Percentiles rank a stretch among this genome's conserved stretches.
phyloP scores from a whole-genome alignment of 305 asterid genomes.

The Fraxinus sp. region DNA sequence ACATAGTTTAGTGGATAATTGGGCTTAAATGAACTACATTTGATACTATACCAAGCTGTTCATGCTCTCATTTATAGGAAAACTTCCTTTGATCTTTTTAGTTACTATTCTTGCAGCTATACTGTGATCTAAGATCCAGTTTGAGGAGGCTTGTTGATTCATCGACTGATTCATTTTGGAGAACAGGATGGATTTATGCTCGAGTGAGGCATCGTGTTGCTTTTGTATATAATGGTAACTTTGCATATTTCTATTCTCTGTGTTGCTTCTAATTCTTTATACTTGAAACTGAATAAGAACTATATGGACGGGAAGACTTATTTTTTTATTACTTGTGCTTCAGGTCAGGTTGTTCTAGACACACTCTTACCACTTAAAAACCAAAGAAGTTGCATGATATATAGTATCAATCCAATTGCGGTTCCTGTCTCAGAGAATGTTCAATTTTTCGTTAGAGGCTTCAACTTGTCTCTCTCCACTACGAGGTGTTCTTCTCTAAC shows the following conservation, averaged over 20 bases:
- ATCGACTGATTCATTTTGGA: slow-evolving; percentile 81
- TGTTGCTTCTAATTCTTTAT: slow-evolving; percentile 4
- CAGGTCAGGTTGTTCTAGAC: slow-evolving; percentile 86
- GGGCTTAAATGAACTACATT: neutral
- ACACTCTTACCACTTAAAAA: slow-evolving; percentile 51
- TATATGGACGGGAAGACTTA: slow-evolving; percentile 6
- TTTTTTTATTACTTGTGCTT: slow-evolving; percentile 23
- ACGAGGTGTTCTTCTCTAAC: slow-evolving; percentile 54
- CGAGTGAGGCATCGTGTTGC: slow-evolving; percentile 67
- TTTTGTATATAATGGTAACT: slow-evolving; percentile 75
- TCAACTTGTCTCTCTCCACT: slow-evolving; percentile 63
- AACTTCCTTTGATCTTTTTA: slow-evolving; percentile 6
- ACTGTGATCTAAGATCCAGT: slow-evolving; percentile 63
- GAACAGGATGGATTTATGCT: slow-evolving; percentile 87
- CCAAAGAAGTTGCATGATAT: slow-evolving; percentile 56
- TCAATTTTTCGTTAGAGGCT: slow-evolving; percentile 71
- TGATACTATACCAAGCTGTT: slow-evolving; percentile 2
- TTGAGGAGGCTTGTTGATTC: slow-evolving; percentile 78
- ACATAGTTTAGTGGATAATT: neutral
- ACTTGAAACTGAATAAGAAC: slow-evolving; percentile 10
- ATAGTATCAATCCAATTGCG: slow-evolving; percentile 79
- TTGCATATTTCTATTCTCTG: slow-evolving; percentile 1
- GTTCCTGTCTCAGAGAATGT: slow-evolving; percentile 67
- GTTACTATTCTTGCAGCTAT: slow-evolving; percentile 55
- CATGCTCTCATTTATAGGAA: neutral